Conservation (phyloP, 2,329 filamentous ascomycete species). For the Cercospora beticola region DNA sequence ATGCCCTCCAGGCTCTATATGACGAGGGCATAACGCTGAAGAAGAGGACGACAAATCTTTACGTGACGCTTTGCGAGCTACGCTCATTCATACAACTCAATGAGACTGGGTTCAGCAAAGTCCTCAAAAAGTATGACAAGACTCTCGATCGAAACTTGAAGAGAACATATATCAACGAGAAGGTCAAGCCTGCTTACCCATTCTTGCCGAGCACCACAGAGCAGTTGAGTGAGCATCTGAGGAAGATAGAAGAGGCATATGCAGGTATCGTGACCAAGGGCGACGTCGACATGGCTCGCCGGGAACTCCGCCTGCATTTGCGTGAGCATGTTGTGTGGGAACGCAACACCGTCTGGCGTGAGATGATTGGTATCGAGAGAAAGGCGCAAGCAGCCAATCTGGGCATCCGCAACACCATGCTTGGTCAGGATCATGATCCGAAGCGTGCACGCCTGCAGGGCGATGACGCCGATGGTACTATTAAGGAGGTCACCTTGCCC, state of each 20-base stretch:
- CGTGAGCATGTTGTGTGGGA: slow-evolving; percentile 99
- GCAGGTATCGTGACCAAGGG: slow-evolving; percentile 79
- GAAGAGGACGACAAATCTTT: slow-evolving; percentile 82
- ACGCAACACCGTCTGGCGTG: slow-evolving; percentile 96
- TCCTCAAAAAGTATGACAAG: slow-evolving; percentile 98
- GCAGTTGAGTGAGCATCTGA: slow-evolving; percentile 68
- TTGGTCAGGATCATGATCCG: slow-evolving; percentile 71
- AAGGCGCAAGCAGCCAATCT: slow-evolving; percentile 92
- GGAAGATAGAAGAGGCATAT: slow-evolving; percentile 75
- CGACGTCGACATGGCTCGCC: slow-evolving; percentile 72
- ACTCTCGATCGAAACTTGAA: slow-evolving; percentile 82
- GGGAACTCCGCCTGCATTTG: slow-evolving; percentile 84
- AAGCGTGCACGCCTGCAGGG: slow-evolving; percentile 74
- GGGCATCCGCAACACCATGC: slow-evolving; percentile 72
- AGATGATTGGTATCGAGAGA: slow-evolving; percentile 96
- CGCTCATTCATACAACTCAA: slow-evolving; percentile 96
- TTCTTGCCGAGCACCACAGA: slow-evolving; percentile 74
- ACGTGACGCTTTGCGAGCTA: slow-evolving; percentile 90
- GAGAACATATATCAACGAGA: slow-evolving; percentile 68
- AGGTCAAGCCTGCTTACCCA: slow-evolving; percentile 76
- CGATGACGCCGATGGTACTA: slow-evolving; percentile 67
- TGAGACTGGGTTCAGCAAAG: slow-evolving; percentile 93
- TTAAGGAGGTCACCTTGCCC: slow-evolving; percentile 74
- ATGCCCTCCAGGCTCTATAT: slow-evolving; percentile 67
- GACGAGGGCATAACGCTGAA: slow-evolving; percentile 81